Base-by-base conservation (phyloP, 306 rosid genomes). In the Erythrophleum fordii region DNA sequence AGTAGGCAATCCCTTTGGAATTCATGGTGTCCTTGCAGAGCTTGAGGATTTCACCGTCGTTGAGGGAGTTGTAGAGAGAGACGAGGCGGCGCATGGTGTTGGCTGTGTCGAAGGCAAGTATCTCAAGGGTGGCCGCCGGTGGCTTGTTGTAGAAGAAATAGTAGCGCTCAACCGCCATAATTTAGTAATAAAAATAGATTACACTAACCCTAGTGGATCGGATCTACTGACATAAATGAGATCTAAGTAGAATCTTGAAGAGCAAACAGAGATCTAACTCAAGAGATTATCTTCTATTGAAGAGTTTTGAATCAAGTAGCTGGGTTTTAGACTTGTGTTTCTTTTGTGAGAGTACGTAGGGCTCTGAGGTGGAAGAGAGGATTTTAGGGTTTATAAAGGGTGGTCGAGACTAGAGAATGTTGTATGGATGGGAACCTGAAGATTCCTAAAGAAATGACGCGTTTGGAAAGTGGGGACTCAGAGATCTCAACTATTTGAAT, bases 71-170 rank as follows among this genome's bases (percentile, higher is more conserved):
- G 83, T 91, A 80, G 48, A 93, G 90, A 10, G 91, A 84, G 65
- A 88, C 55, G 0, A 91, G 87, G 51, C 90, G 87, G 5, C 94
- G 81, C 94, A 93, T 91, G 45, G 85, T 86, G 58, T 87, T 89
- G 12, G 91, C 94, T 0, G 91, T 79, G 13, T 93, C 91, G 69
- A 93, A 93, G 8, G 90, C 73, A 22, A 93, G 94, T 23, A 93
- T 83, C 1, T 90, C 89, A 2, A 93, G 89, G 3, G 87, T 83
- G 0, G 85, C 68, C 5, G 85, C 37, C 1, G 80, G 26, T 0
- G 80, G 18, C n/a, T 86, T 83, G 11, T 72, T 73, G 0, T 51
- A 65, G 48, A 80, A 75, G 79, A 87, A 89, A 81, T 83, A 78
- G 85, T 53, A 28, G 51, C 76, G 46, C 11, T 68, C 35, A 68